phyloP scores from a whole-genome alignment of 2,329 filamentous ascomycete genomes.

The Lecanosticta acicola region DNA sequence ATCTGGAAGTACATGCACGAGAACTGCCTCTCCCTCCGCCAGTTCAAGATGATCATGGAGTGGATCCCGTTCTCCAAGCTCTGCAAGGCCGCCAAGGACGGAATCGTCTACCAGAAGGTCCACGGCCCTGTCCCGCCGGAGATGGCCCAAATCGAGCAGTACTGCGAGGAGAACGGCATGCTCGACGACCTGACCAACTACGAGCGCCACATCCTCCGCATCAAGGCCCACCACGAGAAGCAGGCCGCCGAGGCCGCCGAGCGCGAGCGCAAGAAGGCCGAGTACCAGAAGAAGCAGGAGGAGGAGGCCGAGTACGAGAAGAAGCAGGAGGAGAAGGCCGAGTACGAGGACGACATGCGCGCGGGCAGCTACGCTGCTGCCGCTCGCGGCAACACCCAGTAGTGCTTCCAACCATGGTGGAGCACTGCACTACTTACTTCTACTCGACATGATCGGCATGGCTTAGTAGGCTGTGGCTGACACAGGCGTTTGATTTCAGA shows the following conservation, averaged over 20 bases:
- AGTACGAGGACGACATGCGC: not conserved
- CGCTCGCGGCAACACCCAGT: no score
- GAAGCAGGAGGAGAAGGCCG: not conserved
- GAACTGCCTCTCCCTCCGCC: not conserved
- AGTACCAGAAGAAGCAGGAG: not conserved
- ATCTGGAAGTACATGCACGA: not conserved
- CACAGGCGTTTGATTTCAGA: not conserved
- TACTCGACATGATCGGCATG: no score
- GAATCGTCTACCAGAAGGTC: not conserved
- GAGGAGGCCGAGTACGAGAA: not conserved
- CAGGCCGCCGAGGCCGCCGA: not conserved
- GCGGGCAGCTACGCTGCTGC: no score
- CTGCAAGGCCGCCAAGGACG: not conserved
- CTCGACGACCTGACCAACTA: not conserved
- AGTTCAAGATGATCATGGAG: not conserved
- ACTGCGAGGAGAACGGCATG: not conserved
- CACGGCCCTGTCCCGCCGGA: not conserved
- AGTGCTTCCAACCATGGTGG: no score
- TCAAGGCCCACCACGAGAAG: not conserved
- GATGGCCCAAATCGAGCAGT: not conserved
- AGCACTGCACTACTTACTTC: no score
- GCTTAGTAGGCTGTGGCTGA: not conserved
- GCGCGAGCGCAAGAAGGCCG: not conserved
- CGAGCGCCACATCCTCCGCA: not conserved
- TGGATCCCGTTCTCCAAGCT: not conserved